Evolutionary conservation across 192 early-diverging fungal genomes (phyloP), one percentile per base, ranked within the genome.

Genomic region (Coemansia umbellata): DNA sequence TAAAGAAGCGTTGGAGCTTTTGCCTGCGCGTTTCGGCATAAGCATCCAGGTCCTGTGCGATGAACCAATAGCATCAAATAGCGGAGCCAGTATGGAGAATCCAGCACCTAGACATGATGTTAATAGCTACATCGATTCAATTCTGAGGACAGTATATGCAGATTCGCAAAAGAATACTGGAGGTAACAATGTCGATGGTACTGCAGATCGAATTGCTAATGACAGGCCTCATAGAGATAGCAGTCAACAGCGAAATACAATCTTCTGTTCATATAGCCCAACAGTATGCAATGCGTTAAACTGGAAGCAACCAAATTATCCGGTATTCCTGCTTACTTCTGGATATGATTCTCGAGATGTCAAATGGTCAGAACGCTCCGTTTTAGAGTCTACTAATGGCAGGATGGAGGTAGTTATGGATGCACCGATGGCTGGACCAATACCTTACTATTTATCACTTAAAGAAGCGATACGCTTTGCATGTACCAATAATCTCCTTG

Each of bases 301-400:
- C 79, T 97, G 97, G 97, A 99, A 99, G 70, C 97, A 99, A 55
- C 95, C 95, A 17, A 97, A 97, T 61, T 99, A 89, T 50, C 83
- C 89, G 18, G 97, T 99, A 17, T 99, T 99, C 63, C 93, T 97
- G 70, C 82, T 87, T 49, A 92, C 91, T 4, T 82, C 83, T 31
- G 89, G 88, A 36, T 91, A 93, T 23, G 60, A 60, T 50, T 45
- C 60, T 8, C 11, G 36, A 10, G 44, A 39, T 15, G n/a, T n/a
- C n/a, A n/a, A n/a, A n/a, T n/a, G n/a, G n/a, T n/a, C n/a, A n/a
- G n/a, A n/a, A n/a, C n/a, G n/a, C n/a, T n/a, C n/a, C n/a, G n/a
- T n/a, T n/a, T n/a, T n/a, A n/a, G n/a, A n/a, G n/a, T n/a, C n/a
- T n/a, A n/a, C n/a, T n/a, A n/a, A n/a, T n/a, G n/a, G n/a, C n/a